Evolutionary conservation across 257 asterid species (phyloP), one percentile per base, ranked within the genome.

Genomic region (Jacaranda copaia): DNA sequence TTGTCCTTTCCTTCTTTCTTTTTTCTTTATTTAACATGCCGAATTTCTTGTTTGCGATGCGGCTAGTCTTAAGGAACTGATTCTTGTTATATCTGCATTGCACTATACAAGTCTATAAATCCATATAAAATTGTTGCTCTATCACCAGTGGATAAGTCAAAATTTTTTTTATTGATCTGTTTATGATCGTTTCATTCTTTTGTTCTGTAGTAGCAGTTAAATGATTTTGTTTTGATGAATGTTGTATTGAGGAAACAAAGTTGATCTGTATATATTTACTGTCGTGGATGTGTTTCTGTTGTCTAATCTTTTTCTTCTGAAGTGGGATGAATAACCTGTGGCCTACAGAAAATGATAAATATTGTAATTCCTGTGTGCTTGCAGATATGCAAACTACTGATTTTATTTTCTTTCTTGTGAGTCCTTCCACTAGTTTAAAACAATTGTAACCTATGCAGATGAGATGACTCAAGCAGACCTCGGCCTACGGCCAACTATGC

Each of bases 401-500:
- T 8, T 63, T 49, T 38, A 25, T 70, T 32, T 59, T 18, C 7
- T 14, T 59, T 20, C 12, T 12, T 45, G 6, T 43, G 71, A 61
- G 60, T 46, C 1, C 32, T 63, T 38, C 75, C 5, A 7, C 6
- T 35, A 12, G 25, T 40, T 48, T 81, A 52, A 75, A 68, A 49
- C 20, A 45, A 51, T 65, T 61, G 63, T 35, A 20, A 18, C 12
- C 38, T 13, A 7, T 73, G 88, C 92, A 93, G 98, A 93, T 80
- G 80, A 69, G 80, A 84, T 91, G 90, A 88, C 81, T 63, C 90
- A 63, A 81, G 86, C 55, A 16, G 94, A 93, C 25, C 90, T 89
- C 8, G 93, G 93, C 46, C 82, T 93, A 48, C 78, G 83, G 57
- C 92, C 85, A 0, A 84, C 71, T 59, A 83, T 87, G 92, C 89